Base-by-base conservation (phyloP, 305 asterid species). In the Fraxinus platypoda region DNA sequence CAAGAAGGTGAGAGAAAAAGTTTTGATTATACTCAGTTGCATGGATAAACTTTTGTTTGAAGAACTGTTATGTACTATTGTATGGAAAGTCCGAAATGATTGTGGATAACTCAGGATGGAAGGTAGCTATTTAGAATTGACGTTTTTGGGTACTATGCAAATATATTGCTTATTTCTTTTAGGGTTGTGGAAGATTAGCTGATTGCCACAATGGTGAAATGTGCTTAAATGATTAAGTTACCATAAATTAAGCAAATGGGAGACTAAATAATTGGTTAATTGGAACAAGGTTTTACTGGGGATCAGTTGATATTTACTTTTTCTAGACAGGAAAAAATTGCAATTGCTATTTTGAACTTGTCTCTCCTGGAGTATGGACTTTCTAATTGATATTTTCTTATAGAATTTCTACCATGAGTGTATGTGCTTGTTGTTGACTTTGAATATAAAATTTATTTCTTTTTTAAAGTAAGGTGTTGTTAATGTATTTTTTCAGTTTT, bases 11-110 rank as follows among this genome's bases (percentile, higher is more conserved):
- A 76, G 59, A 4, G 77, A 71, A 77, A 52, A 25, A 5, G 21
- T 75, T 72, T 12, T 33, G 70, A 78, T 49, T 52, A 33, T 81
- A 81, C 59, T 75, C 80, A 81, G 72, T 17, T 6, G 26, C n/a
- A 11, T 21, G 62, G 68, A 73, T 59, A 37, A 3, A 78, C 72
- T 21, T 78, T 33, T 78, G 52, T 57, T 81, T 19, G 37, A 46
- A 31, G 43, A 75, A 64, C 79, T 76, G 6, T 76, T 80, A 21
- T 75, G 72, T 66, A 66, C 35, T 12, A 66, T 66, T 11, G 33
- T 11, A 26, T 3, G n/a, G 37, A 26, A 66, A 66, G 37, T 66
- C 74, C n/a, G 26, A 66, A 66, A 9, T 26, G 74, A 66, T 66
- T 26, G 74, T 5, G 19, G 35, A 26, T 15, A 66, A 66, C 74